Percentiles rank a stretch among this genome's conserved stretches.
Conservation (phyloP, 2,329 filamentous ascomycete genomes). For the Cryphonectria naterciae region DNA sequence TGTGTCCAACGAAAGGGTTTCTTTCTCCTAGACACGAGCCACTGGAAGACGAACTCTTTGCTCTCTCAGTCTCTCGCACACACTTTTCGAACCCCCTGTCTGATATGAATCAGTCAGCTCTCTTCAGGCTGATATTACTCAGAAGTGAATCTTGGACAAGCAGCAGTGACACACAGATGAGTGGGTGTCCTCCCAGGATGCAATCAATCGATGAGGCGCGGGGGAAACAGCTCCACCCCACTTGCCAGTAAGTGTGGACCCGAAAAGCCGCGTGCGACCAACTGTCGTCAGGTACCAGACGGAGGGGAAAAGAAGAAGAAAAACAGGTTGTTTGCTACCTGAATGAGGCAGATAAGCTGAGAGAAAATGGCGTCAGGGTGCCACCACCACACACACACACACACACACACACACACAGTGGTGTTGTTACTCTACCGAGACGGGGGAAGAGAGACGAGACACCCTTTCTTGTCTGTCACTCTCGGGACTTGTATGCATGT, state of each 20-base stretch:
- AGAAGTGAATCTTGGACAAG: background rate
- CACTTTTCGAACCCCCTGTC: background rate
- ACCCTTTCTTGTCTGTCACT: background rate
- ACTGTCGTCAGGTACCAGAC: background rate
- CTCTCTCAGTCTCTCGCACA: background rate
- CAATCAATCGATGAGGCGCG: background rate
- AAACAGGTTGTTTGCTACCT: background rate
- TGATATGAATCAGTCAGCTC: background rate
- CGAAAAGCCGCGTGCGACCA: background rate
- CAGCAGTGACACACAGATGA: background rate
- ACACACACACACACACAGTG: background rate
- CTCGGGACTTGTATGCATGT: constrained; percentile 9
- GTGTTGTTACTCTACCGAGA: background rate
- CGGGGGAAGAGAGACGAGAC: background rate
- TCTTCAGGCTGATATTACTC: background rate
- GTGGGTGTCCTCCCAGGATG: background rate
- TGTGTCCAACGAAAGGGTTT: background rate
- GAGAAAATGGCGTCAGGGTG: background rate
- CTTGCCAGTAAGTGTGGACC: background rate
- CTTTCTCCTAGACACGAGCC: background rate
- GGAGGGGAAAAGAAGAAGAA: too few relatives aligned
- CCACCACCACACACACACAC: background rate
- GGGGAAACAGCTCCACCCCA: background rate
- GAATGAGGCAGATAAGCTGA: background rate
- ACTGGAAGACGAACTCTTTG: background rate